Conservation (phyloP, 2,329 filamentous ascomycete species). For the Monosporascus sp. region DNA sequence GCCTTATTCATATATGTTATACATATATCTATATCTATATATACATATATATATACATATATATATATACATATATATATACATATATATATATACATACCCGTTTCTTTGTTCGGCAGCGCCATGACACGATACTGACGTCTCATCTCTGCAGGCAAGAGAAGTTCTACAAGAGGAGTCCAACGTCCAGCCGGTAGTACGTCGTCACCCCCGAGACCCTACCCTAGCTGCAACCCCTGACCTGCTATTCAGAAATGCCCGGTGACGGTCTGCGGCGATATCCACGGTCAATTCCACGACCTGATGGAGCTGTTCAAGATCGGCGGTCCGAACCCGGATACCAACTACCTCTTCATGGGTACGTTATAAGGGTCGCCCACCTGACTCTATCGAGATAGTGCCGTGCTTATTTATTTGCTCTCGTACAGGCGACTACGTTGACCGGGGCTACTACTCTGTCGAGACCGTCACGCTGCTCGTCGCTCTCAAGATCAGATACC, state of each 20-base stretch:
- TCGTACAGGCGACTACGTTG: conserved; percentile 83
- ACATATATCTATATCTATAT: too few species aligned
- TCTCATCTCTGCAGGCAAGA: conserved; percentile 58
- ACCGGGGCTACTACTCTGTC: conserved; percentile 97
- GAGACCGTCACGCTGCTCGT: conserved; percentile 97
- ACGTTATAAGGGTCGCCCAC: conserved; percentile 26
- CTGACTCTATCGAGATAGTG: not conserved
- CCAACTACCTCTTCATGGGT: conserved; percentile 99
- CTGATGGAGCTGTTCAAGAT: conserved; percentile 99
- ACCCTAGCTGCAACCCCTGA: conserved; percentile 3
- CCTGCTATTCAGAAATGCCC: conserved; percentile 73
- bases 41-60: not conserved
- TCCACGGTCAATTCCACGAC: conserved; percentile 98
- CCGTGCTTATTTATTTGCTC: conserved; percentile 7
- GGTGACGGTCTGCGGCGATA: conserved; percentile 97
- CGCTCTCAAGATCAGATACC: conserved; percentile 96
- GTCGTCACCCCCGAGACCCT: conserved; percentile 23
- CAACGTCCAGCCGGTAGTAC: conserved; percentile 97
- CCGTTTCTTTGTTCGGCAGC: not conserved
- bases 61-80: not conserved
- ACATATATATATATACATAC: not conserved
- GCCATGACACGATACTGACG: conserved; percentile 26
- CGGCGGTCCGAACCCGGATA: conserved; percentile 94
- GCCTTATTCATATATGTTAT: not conserved
- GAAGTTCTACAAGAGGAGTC: conserved; percentile 97